Percentiles rank a stretch among this genome's conserved stretches.
Evolutionary conservation across 2,329 filamentous ascomycete species (phyloP).

Genomic region (Beauveria asiatica): DNA sequence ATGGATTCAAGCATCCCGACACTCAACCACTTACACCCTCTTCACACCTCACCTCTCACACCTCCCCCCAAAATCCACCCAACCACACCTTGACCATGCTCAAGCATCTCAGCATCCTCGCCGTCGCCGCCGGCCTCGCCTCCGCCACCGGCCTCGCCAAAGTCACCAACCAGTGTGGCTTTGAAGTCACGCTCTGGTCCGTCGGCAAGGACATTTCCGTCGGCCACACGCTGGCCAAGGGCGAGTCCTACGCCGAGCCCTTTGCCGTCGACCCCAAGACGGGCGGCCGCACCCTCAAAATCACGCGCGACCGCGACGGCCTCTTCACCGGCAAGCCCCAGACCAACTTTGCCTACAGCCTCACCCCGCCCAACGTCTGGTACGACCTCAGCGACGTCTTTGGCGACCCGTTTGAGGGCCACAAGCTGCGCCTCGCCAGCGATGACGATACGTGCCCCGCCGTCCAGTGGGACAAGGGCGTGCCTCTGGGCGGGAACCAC

Average conservation of each 20-base stretch:
- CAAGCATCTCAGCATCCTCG: slow-evolving; percentile 13
- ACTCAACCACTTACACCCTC: neutral
- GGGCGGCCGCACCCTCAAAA: slow-evolving; percentile 31
- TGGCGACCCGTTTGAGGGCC: slow-evolving; percentile 28
- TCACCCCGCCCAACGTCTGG: slow-evolving; percentile 27
- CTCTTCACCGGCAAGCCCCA: slow-evolving; percentile 32
- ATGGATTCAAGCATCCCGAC: neutral
- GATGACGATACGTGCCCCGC: slow-evolving; percentile 22
- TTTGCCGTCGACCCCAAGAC: slow-evolving; percentile 27
- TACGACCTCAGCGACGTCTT: slow-evolving; percentile 34
- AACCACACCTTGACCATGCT: slow-evolving; percentile 1
- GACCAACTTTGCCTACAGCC: slow-evolving; percentile 31
- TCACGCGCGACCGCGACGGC: slow-evolving; percentile 26
- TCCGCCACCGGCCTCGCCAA: slow-evolving; percentile 26
- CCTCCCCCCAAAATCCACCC: neutral
- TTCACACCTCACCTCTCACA: neutral
- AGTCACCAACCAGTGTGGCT: slow-evolving; percentile 29
- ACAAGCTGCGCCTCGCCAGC: slow-evolving; percentile 24
- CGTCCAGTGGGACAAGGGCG: slow-evolving; percentile 28
- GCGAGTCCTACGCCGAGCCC: slow-evolving; percentile 24
- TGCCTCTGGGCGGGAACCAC: slow-evolving; percentile 28
- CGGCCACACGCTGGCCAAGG: slow-evolving; percentile 19
- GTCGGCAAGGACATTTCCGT: slow-evolving; percentile 24
- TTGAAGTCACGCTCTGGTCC: slow-evolving; percentile 29
- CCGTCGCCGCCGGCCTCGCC: slow-evolving; percentile 15